Conservation (phyloP, 2,329 filamentous ascomycete genomes). For the Fusarium nygamai region DNA sequence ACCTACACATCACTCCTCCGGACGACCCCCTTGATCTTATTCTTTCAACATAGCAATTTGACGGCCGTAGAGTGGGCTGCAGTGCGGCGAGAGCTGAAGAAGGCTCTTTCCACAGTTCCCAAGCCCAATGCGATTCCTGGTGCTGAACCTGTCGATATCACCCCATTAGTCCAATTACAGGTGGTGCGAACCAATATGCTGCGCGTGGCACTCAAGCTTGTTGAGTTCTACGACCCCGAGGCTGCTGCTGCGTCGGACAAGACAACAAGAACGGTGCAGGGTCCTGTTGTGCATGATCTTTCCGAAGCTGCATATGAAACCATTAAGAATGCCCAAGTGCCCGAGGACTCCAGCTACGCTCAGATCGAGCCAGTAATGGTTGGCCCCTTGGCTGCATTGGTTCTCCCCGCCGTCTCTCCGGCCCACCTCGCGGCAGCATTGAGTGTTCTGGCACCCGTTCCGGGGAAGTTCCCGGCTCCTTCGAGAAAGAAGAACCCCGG, state of each 20-base stretch:
- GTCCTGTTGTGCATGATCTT: conserved; percentile 60
- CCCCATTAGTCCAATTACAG: conserved; percentile 76
- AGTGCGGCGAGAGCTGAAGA: conserved; percentile 55
- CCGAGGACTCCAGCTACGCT: conserved; percentile 56
- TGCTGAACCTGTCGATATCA: conserved; percentile 57
- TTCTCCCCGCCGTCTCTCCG: conserved; percentile 85
- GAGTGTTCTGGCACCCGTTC: conserved; percentile 77
- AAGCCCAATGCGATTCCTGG: conserved; percentile 40
- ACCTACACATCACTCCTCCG: conserved; percentile 90
- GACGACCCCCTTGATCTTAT: conserved; percentile 83
- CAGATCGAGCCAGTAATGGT: conserved; percentile 80
- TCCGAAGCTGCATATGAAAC: conserved; percentile 63
- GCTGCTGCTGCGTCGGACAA: conserved; percentile 48
- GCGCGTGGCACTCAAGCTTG: conserved; percentile 81
- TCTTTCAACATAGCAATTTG: conserved; percentile 80
- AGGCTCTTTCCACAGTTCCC: conserved; percentile 56
- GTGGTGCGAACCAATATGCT: conserved; percentile 92
- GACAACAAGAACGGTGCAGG: conserved; percentile 44
- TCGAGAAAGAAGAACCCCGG: conserved; percentile 78
- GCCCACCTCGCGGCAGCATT: conserved; percentile 85
- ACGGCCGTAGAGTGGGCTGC: conserved; percentile 71
- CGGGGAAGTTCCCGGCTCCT: conserved; percentile 80
- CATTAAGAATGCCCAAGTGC: conserved; percentile 51
- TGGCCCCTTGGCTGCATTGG: conserved; percentile 82
- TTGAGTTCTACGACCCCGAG: conserved; percentile 79